Base-by-base conservation (phyloP, 2,329 filamentous ascomycete species). In the Colletotrichum liriopes region DNA sequence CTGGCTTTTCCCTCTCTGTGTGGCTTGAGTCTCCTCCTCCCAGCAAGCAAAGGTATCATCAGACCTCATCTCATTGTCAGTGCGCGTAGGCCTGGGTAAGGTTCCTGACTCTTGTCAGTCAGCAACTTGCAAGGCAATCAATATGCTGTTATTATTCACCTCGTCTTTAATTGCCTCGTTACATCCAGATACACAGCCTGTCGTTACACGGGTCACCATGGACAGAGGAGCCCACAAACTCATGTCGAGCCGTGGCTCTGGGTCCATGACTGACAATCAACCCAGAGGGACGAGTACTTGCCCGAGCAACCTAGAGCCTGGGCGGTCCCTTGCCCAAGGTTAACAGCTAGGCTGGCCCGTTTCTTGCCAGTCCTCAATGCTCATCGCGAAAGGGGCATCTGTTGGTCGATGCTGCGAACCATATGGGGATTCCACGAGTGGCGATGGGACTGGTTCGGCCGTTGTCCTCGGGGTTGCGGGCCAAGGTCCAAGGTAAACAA, bases 341-440 rank as follows among this genome's bases (percentile, higher is more conserved):
- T 39, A 18, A n/a, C 35, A 37, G 35, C 54, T 18, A 35, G 14
- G 54, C 16, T 32, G 32, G 54, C 39, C 54, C 54, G 20, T 54
- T 35, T 23, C 29, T 29, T 32, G n/a, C 51, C 51, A 54, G 20
- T 14, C 29, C 14, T 18, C n/a, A 35, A 26, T 9, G 29, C 18
- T 14, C 32, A 37, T 49, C 43, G 59, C 43, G 49, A 37, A 51
- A 61, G 51, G 61, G 52, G 47, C 60, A 37, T 37, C 12, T n/a
- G 18, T 11, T 41, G 43, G 61, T 26, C 35, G 26, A 32, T 58
- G 52, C 51, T 55, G 8, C 29, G 26, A 37, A 43, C 54, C 32
- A 16, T 18, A 37, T 26, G 29, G 29, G 37, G 9, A 32, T 47
- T 47, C 45, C 26, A 23, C 20, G 26, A 32, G 9, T 45, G 41